Evolutionary conservation across 2,329 filamentous ascomycete species (phyloP).

Genomic region (Xylariaceae sp.): DNA sequence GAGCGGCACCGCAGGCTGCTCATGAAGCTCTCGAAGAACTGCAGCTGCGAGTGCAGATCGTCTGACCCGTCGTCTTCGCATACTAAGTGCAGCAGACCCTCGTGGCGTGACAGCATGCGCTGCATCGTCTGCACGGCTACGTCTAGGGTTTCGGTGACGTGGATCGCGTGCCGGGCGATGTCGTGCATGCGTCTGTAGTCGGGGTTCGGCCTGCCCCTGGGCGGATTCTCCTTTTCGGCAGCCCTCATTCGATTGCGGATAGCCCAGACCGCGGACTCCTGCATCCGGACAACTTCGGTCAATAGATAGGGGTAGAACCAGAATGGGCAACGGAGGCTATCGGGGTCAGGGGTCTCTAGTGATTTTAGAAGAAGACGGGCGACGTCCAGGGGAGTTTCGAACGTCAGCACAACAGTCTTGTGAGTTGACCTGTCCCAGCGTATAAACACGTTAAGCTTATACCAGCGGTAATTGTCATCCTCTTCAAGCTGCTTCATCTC

Average conservation of each 20-base stretch:
- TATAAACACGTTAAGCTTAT: conserved; percentile 35
- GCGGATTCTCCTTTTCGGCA: conserved; percentile 28
- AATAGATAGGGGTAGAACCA: conserved; percentile 36
- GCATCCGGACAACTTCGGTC: conserved; percentile 31
- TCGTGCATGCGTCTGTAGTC: conserved; percentile 40
- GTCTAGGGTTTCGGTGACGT: conserved; percentile 42
- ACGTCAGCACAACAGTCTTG: conserved; percentile 32
- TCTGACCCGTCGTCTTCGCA: background rate
- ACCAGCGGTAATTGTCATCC: conserved; percentile 32
- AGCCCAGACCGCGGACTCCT: conserved; percentile 39
- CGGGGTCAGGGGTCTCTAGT: background rate
- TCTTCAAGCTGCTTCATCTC: conserved; percentile 29
- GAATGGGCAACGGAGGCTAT: conserved; percentile 31
- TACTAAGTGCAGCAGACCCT: conserved; percentile 10
- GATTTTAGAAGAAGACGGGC: conserved; percentile 3
- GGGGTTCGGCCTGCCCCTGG: conserved; percentile 27
- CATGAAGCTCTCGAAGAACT: conserved; percentile 34
- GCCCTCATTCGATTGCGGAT: conserved; percentile 36
- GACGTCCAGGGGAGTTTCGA: conserved; percentile 26
- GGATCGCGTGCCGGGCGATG: conserved; percentile 41
- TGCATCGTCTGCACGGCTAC: conserved; percentile 34
- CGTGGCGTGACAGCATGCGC: conserved; percentile 35
- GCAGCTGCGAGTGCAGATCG: conserved; percentile 33
- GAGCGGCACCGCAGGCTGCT: conserved; percentile 37
- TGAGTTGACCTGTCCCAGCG: conserved; percentile 22